phyloP scores from a whole-genome alignment of 1,139 yeast genomes.

The Candida sanyaensis region DNA sequence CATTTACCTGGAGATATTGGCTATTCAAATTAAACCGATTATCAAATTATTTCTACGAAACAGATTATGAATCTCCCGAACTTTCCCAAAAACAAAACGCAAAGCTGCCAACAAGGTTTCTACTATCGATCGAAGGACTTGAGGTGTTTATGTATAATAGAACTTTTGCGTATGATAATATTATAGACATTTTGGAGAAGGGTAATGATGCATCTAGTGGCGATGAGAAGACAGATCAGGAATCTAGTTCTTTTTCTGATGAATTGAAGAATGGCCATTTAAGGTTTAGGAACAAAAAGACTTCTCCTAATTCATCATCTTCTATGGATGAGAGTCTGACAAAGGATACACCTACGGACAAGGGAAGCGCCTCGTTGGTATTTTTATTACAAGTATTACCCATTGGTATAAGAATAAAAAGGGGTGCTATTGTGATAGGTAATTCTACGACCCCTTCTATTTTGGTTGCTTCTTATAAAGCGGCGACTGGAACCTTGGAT shows the following conservation, averaged over 20 bases:
- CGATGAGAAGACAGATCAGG: slow-evolving; percentile 13
- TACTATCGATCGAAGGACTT: slow-evolving; percentile 67
- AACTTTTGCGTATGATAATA: slow-evolving; percentile 71
- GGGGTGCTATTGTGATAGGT: slow-evolving; percentile 78
- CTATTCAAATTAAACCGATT: slow-evolving; percentile 50
- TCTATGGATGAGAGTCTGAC: neutral
- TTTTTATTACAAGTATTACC: slow-evolving; percentile 54
- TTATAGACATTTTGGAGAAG: slow-evolving; percentile 46
- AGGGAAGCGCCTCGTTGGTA: slow-evolving; percentile 8
- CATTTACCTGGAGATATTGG: slow-evolving; percentile 93
- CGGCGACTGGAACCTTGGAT: slow-evolving; percentile 64
- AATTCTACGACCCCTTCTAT: slow-evolving; percentile 77
- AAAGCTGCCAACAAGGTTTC: slow-evolving; percentile 59
- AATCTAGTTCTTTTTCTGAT: slow-evolving; percentile 11
- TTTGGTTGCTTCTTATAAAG: slow-evolving; percentile 58
- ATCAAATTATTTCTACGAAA: slow-evolving; percentile 36
- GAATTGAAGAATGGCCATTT: slow-evolving; percentile 10
- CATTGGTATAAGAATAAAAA: slow-evolving; percentile 54
- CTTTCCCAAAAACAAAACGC: slow-evolving; percentile 34
- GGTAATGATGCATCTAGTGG: slow-evolving; percentile 8
- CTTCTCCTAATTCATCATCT: neutral
- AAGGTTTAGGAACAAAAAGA: slow-evolving; percentile 7
- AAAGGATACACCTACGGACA: neutral
- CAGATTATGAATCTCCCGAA: slow-evolving; percentile 22
- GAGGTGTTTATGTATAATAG: slow-evolving; percentile 84